Evolutionary conservation across 2,329 filamentous ascomycete species (phyloP).

Genomic region (Cladosporium sp.): DNA sequence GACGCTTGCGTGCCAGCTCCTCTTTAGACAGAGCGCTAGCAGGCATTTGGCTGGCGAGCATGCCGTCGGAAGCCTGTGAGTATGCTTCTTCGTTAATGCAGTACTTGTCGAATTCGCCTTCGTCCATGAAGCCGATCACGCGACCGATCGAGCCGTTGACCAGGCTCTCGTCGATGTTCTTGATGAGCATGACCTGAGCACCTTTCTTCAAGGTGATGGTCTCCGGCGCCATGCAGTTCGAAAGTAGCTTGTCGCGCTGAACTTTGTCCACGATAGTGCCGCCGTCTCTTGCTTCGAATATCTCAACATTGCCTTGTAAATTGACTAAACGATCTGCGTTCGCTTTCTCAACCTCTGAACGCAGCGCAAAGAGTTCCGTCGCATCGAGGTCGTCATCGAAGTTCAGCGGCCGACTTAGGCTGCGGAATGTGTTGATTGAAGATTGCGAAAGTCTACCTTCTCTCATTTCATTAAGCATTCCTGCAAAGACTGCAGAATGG

Average conservation of each 20-base stretch:
- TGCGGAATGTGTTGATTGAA: slow-evolving; percentile 71
- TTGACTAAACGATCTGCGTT: slow-evolving; percentile 68
- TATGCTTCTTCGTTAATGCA: slow-evolving; percentile 23
- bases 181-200: slow-evolving; percentile 99
- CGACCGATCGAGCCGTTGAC: slow-evolving; percentile 93
- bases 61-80: slow-evolving; percentile 23
- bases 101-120: slow-evolving; percentile 40
- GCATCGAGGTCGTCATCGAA: slow-evolving; percentile 72
- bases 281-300: slow-evolving; percentile 67
- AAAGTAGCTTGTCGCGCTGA: slow-evolving; percentile 68
- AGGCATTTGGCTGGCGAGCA: slow-evolving; percentile 21
- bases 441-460: slow-evolving; percentile 71
- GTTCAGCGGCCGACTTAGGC: slow-evolving; percentile 61
- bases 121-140: slow-evolving; percentile 73
- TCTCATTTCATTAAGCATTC: slow-evolving; percentile 97
- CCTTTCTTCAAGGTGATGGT: slow-evolving; percentile 76
- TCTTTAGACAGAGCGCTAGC: slow-evolving; percentile 24
- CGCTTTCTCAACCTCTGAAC: slow-evolving; percentile 80
- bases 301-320: slow-evolving; percentile 61
- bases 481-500: slow-evolving; percentile 62
- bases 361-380: slow-evolving; percentile 89
- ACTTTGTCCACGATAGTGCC: slow-evolving; percentile 61
- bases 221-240: slow-evolving; percentile 90
- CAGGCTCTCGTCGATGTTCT: slow-evolving; percentile 89
- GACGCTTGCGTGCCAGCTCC: slow-evolving; percentile 37